Evolutionary conservation across 208 protist genomes (phyloP).

Genomic region (Zelonia costaricensis): DNA sequence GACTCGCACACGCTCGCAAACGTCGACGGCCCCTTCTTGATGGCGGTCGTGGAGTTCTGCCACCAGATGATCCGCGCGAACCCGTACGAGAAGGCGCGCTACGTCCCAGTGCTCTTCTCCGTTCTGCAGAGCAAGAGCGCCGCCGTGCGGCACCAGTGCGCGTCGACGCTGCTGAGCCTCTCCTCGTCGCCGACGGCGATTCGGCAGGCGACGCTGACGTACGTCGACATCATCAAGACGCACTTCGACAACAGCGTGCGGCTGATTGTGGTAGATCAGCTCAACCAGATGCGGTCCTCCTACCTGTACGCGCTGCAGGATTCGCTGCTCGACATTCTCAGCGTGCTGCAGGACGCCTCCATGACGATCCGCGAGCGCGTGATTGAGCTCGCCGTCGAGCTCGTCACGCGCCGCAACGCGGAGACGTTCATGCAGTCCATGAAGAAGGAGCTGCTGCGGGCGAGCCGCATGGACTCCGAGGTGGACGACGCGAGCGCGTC

Average conservation of each 20-base stretch:
- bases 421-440: slow-evolving; percentile 93
- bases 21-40: slow-evolving; percentile 93
- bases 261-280: slow-evolving; percentile 96
- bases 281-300: slow-evolving; percentile 89
- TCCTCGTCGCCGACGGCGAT: slow-evolving; percentile 97
- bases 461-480: slow-evolving; percentile 39
- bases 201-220: slow-evolving; percentile 88
- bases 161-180: slow-evolving; percentile 93
- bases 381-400: slow-evolving; percentile 92
- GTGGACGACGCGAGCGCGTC: slow-evolving; percentile 71
- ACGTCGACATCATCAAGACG: slow-evolving; percentile 92
- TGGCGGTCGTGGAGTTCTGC: slow-evolving; percentile 89
- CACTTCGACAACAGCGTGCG: slow-evolving; percentile 99
- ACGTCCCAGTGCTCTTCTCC: slow-evolving; percentile 95
- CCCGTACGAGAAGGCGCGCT: slow-evolving; percentile 90
- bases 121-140: slow-evolving; percentile 93
- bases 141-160: slow-evolving; percentile 96
- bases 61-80: slow-evolving; percentile 80
- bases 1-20: slow-evolving; percentile 72
- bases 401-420: slow-evolving; percentile 93
- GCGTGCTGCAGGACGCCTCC: slow-evolving; percentile 87
- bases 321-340: slow-evolving; percentile 95
- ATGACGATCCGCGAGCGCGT: slow-evolving; percentile 96
- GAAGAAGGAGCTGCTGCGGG: slow-evolving; percentile 94
- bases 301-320: slow-evolving; percentile 92